Conservation (phyloP, 176 grass and related monocot species). For the Microstegium vimineum region DNA sequence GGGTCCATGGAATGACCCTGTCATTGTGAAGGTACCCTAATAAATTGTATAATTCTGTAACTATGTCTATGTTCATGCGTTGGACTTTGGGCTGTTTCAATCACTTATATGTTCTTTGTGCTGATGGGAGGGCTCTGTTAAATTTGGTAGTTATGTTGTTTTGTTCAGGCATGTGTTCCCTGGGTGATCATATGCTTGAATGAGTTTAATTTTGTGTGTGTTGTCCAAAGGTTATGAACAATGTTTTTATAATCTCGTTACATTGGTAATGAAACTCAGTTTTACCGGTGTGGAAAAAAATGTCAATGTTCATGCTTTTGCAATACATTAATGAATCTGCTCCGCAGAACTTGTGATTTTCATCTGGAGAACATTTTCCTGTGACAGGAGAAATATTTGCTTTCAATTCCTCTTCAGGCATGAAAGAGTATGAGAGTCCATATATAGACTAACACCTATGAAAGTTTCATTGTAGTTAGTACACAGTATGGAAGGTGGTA, state of each 20-base stretch:
- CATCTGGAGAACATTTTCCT: background rate
- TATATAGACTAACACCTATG: background rate
- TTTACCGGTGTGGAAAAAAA: no score
- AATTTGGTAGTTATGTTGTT: no score
- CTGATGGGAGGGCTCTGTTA: no score
- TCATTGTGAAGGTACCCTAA: constrained; percentile 50
- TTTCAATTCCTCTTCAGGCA: background rate
- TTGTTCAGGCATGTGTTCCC: no score
- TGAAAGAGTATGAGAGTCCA: background rate
- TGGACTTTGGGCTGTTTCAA: no score
- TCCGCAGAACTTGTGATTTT: background rate
- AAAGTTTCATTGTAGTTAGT: constrained; percentile 42
- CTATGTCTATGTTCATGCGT: background rate
- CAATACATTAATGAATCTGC: background rate
- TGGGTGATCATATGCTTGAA: no score
- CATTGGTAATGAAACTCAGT: no score
- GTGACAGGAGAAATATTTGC: background rate
- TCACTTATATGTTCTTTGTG: no score
- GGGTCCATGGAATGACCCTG: constrained; percentile 85
- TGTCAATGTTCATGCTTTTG: background rate
- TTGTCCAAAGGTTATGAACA: no score
- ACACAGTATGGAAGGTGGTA: constrained; percentile 36
- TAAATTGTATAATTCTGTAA: background rate
- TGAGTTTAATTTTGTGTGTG: no score
- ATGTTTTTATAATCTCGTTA: no score